These are phyloP conservation scores for Coleophoma eucalyptorum DNA, from an alignment of 2,329 filamentous ascomycete genomes.

Conservation along the genomic window DNA sequence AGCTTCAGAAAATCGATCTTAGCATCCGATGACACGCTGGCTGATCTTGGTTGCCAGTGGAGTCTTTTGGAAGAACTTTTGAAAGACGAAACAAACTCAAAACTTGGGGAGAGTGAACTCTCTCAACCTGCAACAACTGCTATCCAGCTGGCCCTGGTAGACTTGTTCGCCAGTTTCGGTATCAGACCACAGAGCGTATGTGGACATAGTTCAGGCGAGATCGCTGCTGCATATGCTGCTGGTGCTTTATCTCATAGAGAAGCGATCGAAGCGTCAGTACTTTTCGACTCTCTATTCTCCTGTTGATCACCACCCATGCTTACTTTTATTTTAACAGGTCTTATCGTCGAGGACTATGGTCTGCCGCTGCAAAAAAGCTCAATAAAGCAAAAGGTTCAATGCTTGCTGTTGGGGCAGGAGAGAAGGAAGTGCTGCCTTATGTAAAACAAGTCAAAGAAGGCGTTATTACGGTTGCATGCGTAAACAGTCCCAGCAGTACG, in stretches of 20 bases:
- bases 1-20: slow-evolving; percentile 1
- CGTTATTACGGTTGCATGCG: slow-evolving; percentile 15
- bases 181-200: slow-evolving; percentile 31
- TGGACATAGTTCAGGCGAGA: slow-evolving; percentile 42
- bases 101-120: slow-evolving; percentile 15
- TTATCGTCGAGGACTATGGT: slow-evolving; percentile 30
- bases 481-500: neutral
- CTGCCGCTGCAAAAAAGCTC: slow-evolving; percentile 20
- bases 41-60: slow-evolving; percentile 6
- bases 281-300: neutral
- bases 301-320: too few relatives aligned
- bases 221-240: slow-evolving; percentile 38
- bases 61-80: slow-evolving; percentile 12
- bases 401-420: neutral
- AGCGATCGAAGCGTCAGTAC: slow-evolving; percentile 30
- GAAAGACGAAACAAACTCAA: slow-evolving; percentile 14
- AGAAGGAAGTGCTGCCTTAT: neutral
- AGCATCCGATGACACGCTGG: slow-evolving; percentile 3
- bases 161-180: slow-evolving; percentile 36
- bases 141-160: slow-evolving; percentile 38
- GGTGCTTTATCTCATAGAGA: slow-evolving; percentile 24
- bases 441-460: slow-evolving; percentile 27
- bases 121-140: slow-evolving; percentile 38
- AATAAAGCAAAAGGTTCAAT: slow-evolving; percentile 10
- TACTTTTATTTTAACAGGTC: slow-evolving; percentile 12